phyloP scores from a whole-genome alignment of 75 land plant species.

The Sequoia sempervirens region DNA sequence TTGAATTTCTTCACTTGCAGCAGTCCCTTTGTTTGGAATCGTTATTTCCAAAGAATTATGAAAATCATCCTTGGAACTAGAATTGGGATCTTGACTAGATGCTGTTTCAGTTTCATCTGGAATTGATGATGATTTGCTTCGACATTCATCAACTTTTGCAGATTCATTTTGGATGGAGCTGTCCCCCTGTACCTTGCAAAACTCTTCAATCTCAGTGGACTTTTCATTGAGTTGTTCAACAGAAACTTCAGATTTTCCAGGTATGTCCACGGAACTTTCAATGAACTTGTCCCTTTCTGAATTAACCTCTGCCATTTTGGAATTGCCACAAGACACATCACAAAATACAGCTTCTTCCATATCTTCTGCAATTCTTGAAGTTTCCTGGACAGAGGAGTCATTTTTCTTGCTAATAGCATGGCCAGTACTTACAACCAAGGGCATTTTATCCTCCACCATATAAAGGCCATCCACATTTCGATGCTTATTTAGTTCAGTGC shows the following conservation, averaged over 20 bases:
- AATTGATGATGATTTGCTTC: neutral
- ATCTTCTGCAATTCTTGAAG: constrained; percentile 9
- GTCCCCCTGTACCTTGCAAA: neutral
- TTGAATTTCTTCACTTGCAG: neutral
- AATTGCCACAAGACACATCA: neutral
- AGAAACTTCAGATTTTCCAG: neutral
- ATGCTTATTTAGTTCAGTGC: neutral
- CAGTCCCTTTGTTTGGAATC: neutral
- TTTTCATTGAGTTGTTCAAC: neutral
- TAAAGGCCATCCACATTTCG: neutral
- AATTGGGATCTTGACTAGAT: neutral
- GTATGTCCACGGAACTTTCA: neutral
- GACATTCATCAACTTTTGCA: neutral
- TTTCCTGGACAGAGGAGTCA: neutral
- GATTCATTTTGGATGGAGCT: neutral
- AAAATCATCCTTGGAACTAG: neutral
- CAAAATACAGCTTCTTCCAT: neutral
- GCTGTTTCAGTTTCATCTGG: neutral
- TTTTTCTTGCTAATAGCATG: neutral
- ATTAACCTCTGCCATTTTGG: neutral
- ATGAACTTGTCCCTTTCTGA: neutral
- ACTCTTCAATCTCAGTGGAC: neutral
- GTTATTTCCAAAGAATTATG: neutral
- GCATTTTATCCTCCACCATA: constrained; percentile 3
- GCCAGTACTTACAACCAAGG: constrained; percentile 1